A percentile compares a stretch with the other conserved stretches of the same genome.
Evolutionary conservation across 164 flowering plant species (phyloP).

Genomic region (Stephania cephalantha): DNA sequence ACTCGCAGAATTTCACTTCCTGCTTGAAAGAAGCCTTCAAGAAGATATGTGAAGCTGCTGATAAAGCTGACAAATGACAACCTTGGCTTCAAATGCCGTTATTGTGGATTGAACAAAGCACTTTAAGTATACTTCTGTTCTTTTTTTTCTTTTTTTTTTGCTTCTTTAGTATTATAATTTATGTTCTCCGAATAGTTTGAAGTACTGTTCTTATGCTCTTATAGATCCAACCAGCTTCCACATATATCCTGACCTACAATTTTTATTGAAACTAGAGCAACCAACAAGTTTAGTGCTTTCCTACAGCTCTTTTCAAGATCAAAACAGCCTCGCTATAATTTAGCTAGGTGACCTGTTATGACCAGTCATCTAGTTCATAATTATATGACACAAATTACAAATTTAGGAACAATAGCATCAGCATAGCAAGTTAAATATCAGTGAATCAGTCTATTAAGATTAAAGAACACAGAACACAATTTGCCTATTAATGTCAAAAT

Average conservation of each 20-base stretch:
- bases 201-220: background rate
- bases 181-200: background rate
- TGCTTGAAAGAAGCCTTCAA: slow-evolving; percentile 18
- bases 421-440: too few relatives aligned
- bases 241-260: too few relatives aligned
- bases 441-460: too few relatives aligned
- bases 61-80: background rate
- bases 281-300: too few relatives aligned
- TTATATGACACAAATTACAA: background rate
- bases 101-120: too few relatives aligned
- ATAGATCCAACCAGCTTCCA: background rate
- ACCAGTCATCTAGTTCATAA: background rate
- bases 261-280: too few relatives aligned
- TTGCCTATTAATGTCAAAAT: background rate
- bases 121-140: background rate
- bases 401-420: background rate
- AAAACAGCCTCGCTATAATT: background rate
- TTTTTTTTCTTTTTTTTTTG: background rate
- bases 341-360: background rate
- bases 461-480: background rate
- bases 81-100: background rate
- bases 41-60: slow-evolving; percentile 13
- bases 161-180: too few relatives aligned
- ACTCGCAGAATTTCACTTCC: slow-evolving; percentile 11
- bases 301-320: too few relatives aligned